A percentile compares a stretch with the other conserved stretches of the same genome.
These are phyloP conservation scores for Camellia oleifera DNA, from an alignment of 179 eudicot species.

Conservation along the genomic window DNA sequence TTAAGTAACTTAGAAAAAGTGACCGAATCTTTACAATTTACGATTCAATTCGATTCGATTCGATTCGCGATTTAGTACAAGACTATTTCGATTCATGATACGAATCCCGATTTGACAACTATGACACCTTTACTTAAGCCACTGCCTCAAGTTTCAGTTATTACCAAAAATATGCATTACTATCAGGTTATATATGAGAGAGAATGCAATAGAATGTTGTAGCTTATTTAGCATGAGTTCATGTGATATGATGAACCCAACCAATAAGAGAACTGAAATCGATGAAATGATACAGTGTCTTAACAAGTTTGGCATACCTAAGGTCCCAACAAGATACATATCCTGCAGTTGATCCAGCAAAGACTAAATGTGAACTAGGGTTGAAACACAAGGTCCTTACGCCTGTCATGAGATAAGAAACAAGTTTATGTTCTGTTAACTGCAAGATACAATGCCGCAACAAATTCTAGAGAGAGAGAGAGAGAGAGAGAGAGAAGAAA, in stretches of 20 bases:
- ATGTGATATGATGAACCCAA: neutral
- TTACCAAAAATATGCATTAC: neutral
- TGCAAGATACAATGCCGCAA: constrained; percentile 13
- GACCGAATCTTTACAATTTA: no score
- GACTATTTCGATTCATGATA: no score
- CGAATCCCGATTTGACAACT: no score
- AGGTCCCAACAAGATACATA: constrained; percentile 82
- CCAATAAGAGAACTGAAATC: constrained; percentile 4
- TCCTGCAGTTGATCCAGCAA: constrained; percentile 75
- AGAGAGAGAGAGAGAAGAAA: neutral
- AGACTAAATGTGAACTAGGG: constrained; percentile 57
- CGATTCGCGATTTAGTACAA: no score
- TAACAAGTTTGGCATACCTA: constrained; percentile 40
- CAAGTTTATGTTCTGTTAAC: neutral
- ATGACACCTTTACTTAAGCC: no score
- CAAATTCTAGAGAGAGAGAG: neutral
- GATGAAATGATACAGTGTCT: neutral
- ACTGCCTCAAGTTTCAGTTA: neutral
- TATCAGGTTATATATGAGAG: neutral
- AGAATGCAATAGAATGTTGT: neutral
- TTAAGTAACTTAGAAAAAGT: no score
- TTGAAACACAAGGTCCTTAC: constrained; percentile 60
- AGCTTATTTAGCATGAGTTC: neutral
- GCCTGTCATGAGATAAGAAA: constrained; percentile 33
- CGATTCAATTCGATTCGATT: no score